A percentile compares a stretch with the other conserved stretches of the same genome.
These are phyloP conservation scores for Saccharomycopsis guyanensis DNA, from an alignment of 805 yeast species.

Conservation along the genomic window DNA sequence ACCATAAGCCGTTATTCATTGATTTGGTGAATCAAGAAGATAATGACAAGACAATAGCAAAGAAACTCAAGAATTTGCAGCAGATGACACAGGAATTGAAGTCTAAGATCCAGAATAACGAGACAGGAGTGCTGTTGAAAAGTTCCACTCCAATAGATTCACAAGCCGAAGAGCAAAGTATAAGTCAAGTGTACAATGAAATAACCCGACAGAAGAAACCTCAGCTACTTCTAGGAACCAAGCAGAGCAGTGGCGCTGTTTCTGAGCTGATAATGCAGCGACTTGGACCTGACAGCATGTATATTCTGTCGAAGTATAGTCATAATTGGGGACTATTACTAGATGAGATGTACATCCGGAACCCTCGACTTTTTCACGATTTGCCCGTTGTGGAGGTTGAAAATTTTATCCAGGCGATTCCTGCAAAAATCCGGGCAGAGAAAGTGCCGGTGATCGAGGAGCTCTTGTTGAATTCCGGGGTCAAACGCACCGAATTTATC, in stretches of 20 bases:
- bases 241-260: slow-evolving; percentile 18
- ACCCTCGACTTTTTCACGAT: slow-evolving; percentile 31
- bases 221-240: not conserved
- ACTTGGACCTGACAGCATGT: slow-evolving; percentile 35
- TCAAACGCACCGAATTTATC: slow-evolving; percentile 27
- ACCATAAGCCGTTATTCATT: not conserved
- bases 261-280: slow-evolving; percentile 31
- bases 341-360: slow-evolving; percentile 18
- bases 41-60: slow-evolving; percentile 4
- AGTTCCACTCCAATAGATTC: not conserved
- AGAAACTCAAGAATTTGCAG: slow-evolving; percentile 16
- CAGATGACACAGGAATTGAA: slow-evolving; percentile 10
- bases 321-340: slow-evolving; percentile 39
- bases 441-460: slow-evolving; percentile 28
- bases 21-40: slow-evolving; percentile 3
- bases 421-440: slow-evolving; percentile 24
- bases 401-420: slow-evolving; percentile 32
- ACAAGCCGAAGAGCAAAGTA: slow-evolving; percentile 7
- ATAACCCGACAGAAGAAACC: no score
- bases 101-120: slow-evolving; percentile 3
- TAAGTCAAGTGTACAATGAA: slow-evolving; percentile 11
- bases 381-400: slow-evolving; percentile 28
- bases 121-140: not conserved
- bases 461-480: slow-evolving; percentile 29
- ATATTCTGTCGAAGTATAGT: slow-evolving; percentile 32